These are phyloP conservation scores for Sarcomyxa edulis DNA, from an alignment of 768 basidiomycete species.

Conservation along the genomic window DNA sequence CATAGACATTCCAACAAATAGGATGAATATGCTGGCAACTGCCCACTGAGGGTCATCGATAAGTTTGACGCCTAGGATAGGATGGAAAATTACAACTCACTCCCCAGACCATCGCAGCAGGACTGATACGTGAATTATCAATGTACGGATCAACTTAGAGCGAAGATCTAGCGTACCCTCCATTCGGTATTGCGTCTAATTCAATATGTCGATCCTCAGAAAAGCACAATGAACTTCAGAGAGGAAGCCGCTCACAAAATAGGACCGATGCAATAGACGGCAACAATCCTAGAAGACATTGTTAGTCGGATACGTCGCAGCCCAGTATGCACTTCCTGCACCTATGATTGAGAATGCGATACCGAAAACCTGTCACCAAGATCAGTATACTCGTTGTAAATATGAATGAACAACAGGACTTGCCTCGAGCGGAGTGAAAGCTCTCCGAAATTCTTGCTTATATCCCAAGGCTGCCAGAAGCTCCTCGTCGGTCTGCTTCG, in stretches of 20 bases:
- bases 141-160: constrained; percentile 64
- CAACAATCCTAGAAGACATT: too few relatives aligned
- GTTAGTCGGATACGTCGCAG: too few relatives aligned
- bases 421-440: constrained; percentile 47
- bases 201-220: too few relatives aligned
- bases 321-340: too few relatives aligned
- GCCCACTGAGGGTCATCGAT: too few relatives aligned
- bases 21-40: constrained; percentile 35
- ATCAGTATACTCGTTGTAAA: too few relatives aligned
- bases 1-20: constrained; percentile 60
- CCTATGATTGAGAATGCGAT: constrained; percentile 70
- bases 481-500: constrained; percentile 31
- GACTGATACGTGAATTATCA: neutral
- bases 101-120: constrained; percentile 39
- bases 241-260: too few relatives aligned
- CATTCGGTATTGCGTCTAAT: constrained; percentile 63
- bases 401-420: too few relatives aligned
- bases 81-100: too few relatives aligned
- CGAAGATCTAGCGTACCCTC: constrained; percentile 68
- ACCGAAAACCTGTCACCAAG: too few relatives aligned
- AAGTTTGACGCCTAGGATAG: too few relatives aligned
- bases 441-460: constrained; percentile 54
- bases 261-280: constrained; percentile 54
- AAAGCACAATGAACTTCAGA: too few relatives aligned
- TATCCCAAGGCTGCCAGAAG: constrained; percentile 42